These are phyloP conservation scores for Clarireedia hainanense DNA, from an alignment of 2,329 filamentous ascomycete genomes.

Conservation along the genomic window DNA sequence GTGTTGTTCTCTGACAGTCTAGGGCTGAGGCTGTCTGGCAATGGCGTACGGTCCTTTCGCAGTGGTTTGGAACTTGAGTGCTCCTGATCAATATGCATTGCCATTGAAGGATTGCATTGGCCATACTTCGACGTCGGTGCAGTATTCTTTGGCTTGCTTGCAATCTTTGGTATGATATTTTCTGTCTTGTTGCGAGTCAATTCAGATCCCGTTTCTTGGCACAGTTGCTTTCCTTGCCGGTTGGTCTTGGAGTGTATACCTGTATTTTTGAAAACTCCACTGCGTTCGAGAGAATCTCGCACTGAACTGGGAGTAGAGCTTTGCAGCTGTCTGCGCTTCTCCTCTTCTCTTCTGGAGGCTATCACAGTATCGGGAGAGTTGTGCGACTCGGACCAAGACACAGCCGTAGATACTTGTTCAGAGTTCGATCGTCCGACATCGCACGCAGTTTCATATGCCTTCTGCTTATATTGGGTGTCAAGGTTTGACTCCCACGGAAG, in stretches of 20 bases:
- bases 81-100: too few species aligned
- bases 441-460: background rate
- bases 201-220: background rate
- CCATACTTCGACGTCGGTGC: too few species aligned
- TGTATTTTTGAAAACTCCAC: slow-evolving; percentile 24
- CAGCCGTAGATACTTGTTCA: slow-evolving; percentile 13
- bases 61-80: too few species aligned
- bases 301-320: slow-evolving; percentile 23
- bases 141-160: too few species aligned
- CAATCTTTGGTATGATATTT: too few species aligned
- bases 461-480: background rate
- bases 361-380: slow-evolving; percentile 9
- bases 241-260: slow-evolving; percentile 13
- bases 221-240: background rate
- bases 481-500: background rate
- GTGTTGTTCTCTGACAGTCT: too few species aligned
- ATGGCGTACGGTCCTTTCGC: too few species aligned
- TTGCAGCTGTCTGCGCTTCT: background rate
- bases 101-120: too few species aligned
- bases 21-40: too few species aligned
- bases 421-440: slow-evolving; percentile 8
- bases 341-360: background rate
- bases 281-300: slow-evolving; percentile 18
- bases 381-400: slow-evolving; percentile 26
- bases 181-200: too few species aligned